Percentiles rank a stretch among this genome's conserved stretches.
phyloP scores from a whole-genome alignment of 2,329 filamentous ascomycete genomes.

The Emydomyces testavorans region DNA sequence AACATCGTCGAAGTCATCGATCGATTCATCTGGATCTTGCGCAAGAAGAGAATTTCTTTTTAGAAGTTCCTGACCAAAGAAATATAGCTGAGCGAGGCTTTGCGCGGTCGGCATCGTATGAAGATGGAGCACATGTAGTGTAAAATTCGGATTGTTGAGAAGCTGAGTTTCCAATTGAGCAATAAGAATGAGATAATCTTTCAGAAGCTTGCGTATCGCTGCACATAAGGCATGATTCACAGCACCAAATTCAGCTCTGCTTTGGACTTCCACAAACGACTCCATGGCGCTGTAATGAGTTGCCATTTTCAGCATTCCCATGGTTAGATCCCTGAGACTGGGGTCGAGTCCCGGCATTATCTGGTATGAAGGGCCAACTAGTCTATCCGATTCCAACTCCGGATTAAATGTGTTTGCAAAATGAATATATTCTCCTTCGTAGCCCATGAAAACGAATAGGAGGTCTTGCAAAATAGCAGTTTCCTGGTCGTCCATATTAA shows the following conservation, averaged over 20 bases:
- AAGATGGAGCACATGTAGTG: conserved; percentile 82
- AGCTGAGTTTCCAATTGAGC: conserved; percentile 90
- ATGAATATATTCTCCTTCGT: conserved; percentile 93
- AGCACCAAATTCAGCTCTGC: conserved; percentile 79
- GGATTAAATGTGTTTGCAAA: conserved; percentile 76
- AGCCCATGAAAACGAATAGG: conserved; percentile 93
- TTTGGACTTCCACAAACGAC: conserved; percentile 88
- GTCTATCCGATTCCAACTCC: conserved; percentile 68
- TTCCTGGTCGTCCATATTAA: conserved; percentile 75
- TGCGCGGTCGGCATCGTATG: conserved; percentile 83
- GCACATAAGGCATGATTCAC: conserved; percentile 95
- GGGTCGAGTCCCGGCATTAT: conserved; percentile 78
- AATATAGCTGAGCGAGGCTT: conserved; percentile 83
- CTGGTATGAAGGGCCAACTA: conserved; percentile 70
- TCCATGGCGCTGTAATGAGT: conserved; percentile 87
- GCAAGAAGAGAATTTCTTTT: conserved; percentile 81
- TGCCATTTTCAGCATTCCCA: conserved; percentile 84
- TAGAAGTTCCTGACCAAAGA: conserved; percentile 72
- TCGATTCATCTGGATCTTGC: conserved; percentile 53
- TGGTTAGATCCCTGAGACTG: conserved; percentile 74
- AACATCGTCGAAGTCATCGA: conserved; percentile 69
- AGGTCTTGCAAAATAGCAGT: conserved; percentile 78
- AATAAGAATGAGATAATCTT: conserved; percentile 86
- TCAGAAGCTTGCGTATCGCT: conserved; percentile 79
- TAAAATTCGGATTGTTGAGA: conserved; percentile 77